phyloP scores from a whole-genome alignment of 495 filamentous ascomycete genomes.

The Neurospora sp. region DNA sequence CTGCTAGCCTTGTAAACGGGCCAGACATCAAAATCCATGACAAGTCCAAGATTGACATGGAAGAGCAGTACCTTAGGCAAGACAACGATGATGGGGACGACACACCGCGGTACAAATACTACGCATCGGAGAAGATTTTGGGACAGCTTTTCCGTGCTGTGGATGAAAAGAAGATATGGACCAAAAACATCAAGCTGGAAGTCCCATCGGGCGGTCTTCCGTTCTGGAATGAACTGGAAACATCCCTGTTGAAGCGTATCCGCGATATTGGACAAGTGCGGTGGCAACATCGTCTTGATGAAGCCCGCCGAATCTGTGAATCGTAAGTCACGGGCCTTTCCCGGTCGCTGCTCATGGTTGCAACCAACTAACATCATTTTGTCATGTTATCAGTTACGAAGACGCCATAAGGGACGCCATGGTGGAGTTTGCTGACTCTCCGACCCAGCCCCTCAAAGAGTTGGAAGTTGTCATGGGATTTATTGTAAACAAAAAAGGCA shows the following conservation, averaged over 20 bases:
- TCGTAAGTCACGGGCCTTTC: constrained; percentile 28
- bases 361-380: neutral
- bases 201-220: constrained; percentile 8
- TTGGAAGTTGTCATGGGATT: constrained; percentile 67
- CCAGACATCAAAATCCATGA: constrained; percentile 46
- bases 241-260: constrained; percentile 14
- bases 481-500: constrained; percentile 54
- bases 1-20: constrained; percentile 46
- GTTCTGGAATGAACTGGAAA: constrained; percentile 38
- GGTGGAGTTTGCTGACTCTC: constrained; percentile 47
- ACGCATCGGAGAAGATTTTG: constrained; percentile 57
- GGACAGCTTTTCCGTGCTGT: constrained; percentile 65
- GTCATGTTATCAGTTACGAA: constrained; percentile 47
- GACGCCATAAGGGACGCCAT: constrained; percentile 47
- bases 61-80: constrained; percentile 15
- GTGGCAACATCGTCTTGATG: constrained; percentile 24
- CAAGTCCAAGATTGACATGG: constrained; percentile 34
- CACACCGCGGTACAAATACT: constrained; percentile 45
- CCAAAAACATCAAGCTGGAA: constrained; percentile 36
- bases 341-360: neutral
- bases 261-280: constrained; percentile 9
- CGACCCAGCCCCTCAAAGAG: constrained; percentile 49
- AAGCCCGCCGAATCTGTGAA: constrained; percentile 44
- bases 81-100: constrained; percentile 43
- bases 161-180: constrained; percentile 60